Conservation (phyloP, 148 eudicot species). For the Silene uniflora region DNA sequence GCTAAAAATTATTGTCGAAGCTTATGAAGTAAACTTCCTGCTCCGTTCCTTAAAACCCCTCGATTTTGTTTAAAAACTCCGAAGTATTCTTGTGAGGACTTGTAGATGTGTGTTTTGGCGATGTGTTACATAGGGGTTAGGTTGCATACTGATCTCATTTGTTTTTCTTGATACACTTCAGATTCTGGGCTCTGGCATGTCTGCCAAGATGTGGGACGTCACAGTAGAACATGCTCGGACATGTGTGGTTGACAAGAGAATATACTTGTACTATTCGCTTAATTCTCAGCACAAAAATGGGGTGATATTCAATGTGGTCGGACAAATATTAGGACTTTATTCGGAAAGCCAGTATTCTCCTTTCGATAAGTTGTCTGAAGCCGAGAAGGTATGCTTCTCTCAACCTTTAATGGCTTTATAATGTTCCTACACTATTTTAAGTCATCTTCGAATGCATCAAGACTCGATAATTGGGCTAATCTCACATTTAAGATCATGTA, state of each 20-base stretch:
- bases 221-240: constrained; percentile 66
- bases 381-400: constrained; percentile 54
- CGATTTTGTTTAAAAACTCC: no score
- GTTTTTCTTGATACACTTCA: constrained; percentile 22
- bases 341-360: constrained; percentile 51
- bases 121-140: neutral
- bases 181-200: constrained; percentile 82
- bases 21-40: no score
- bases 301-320: constrained; percentile 72
- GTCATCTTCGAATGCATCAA: neutral
- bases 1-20: no score
- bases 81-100: neutral
- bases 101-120: neutral
- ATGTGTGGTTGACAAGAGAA: constrained; percentile 53
- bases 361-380: constrained; percentile 60
- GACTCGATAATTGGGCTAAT: neutral
- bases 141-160: constrained; percentile 5
- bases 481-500: no score
- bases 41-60: no score
- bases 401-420: neutral
- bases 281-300: constrained; percentile 47
- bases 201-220: constrained; percentile 78
- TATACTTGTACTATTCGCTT: constrained; percentile 47
- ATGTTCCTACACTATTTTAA: neutral
- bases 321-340: constrained; percentile 63